phyloP scores from a whole-genome alignment of 495 filamentous ascomycete genomes.

The Terfezia claveryi region DNA sequence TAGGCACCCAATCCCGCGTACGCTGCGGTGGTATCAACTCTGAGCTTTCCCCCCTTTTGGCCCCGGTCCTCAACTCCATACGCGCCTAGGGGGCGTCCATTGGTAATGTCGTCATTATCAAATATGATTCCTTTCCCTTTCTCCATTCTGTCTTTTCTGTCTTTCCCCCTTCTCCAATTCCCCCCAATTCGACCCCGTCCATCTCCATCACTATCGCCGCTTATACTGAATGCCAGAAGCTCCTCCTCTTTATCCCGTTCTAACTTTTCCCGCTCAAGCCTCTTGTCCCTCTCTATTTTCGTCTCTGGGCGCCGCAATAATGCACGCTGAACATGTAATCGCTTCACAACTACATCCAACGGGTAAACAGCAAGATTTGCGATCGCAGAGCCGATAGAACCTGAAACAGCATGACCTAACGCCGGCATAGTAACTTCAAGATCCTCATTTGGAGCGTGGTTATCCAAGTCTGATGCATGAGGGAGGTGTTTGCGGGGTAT shows the following conservation, averaged over 20 bases:
- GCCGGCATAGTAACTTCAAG: conserved; percentile 39
- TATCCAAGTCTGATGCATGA: background rate
- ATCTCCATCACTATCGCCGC: conserved; percentile 5
- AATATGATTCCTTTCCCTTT: background rate
- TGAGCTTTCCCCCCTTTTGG: no score
- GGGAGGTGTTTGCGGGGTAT: background rate
- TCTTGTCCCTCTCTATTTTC: background rate
- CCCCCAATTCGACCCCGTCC: background rate
- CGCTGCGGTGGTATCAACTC: no score
- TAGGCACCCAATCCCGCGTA: no score
- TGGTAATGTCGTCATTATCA: background rate
- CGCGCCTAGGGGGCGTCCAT: background rate
- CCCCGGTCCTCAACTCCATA: no score
- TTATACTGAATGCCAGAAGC: conserved; percentile 1
- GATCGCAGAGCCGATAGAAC: conserved; percentile 54
- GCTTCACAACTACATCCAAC: conserved; percentile 62
- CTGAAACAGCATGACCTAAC: conserved; percentile 69
- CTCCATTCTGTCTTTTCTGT: background rate
- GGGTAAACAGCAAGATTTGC: conserved; percentile 67
- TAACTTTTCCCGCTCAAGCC: background rate
- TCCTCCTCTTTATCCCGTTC: background rate
- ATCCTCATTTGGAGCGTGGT: background rate
- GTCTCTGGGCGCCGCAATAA: conserved; percentile 26
- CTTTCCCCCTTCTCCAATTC: background rate
- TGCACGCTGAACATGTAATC: conserved; percentile 54